Conservation (phyloP, 768 basidiomycete species). For the Suillus fuscotomentosus region DNA sequence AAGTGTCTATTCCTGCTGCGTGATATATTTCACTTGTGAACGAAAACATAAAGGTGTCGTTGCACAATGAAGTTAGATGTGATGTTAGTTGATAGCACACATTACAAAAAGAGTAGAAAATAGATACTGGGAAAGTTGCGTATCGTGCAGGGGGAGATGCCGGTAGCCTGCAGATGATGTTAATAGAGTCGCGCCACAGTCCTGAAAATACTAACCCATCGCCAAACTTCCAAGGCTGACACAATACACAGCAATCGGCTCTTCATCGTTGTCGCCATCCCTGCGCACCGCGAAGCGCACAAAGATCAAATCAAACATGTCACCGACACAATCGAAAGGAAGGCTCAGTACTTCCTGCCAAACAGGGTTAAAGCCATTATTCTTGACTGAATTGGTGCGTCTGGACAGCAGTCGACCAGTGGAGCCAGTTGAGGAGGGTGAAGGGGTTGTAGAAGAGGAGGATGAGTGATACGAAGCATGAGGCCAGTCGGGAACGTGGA, state of each 20-base stretch:
- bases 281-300: constrained; percentile 75
- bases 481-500: constrained; percentile 76
- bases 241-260: constrained; percentile 74
- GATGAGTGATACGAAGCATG: constrained; percentile 24
- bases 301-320: constrained; percentile 83
- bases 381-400: constrained; percentile 65
- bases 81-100: constrained; percentile 39
- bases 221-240: constrained; percentile 68
- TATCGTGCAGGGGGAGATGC: constrained; percentile 87
- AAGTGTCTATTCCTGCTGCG: not conserved
- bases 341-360: constrained; percentile 75
- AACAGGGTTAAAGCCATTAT: constrained; percentile 90
- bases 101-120: constrained; percentile 93
- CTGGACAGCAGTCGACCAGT: constrained; percentile 46
- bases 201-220: constrained; percentile 45
- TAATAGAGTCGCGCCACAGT: not conserved
- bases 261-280: constrained; percentile 56
- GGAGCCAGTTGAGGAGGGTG: constrained; percentile 23
- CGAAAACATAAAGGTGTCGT: not conserved
- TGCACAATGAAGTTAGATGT: not conserved
- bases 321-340: constrained; percentile 74
- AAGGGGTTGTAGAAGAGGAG: constrained; percentile 7
- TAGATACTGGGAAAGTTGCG: constrained; percentile 81
- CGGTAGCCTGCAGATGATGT: constrained; percentile 62
- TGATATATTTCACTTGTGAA: not conserved